Evolutionary conservation across 202 grass and related monocot species (phyloP).

Genomic region (Musa balbisiana): DNA sequence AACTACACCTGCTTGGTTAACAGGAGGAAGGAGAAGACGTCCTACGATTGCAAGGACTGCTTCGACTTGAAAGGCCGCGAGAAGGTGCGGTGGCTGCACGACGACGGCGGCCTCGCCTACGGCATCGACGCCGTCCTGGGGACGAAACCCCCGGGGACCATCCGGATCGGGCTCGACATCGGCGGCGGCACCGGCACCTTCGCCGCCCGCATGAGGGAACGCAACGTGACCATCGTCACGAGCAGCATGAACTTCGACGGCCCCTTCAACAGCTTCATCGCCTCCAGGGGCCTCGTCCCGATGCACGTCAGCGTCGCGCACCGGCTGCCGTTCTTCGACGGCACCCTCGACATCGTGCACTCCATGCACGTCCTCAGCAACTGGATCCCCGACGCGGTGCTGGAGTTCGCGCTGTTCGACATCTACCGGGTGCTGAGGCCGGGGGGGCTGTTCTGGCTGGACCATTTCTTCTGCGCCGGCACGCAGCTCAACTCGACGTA

Average conservation of each 20-base stretch:
- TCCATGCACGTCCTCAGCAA: conserved; percentile 6
- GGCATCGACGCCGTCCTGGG: neutral
- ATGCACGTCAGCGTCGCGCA: neutral
- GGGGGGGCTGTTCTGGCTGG: conserved; percentile 3
- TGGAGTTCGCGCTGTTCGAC: conserved; percentile 3
- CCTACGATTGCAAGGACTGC: conserved; percentile 11
- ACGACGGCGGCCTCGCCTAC: neutral
- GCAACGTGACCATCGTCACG: neutral
- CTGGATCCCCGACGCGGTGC: neutral
- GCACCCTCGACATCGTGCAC: conserved; percentile 7
- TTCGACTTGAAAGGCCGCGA: conserved; percentile 9
- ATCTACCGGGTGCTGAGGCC: conserved; percentile 10
- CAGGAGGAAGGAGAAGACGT: neutral
- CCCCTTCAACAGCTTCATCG: conserved; percentile 8
- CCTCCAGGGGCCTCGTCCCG: neutral
- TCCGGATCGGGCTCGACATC: conserved; percentile 8
- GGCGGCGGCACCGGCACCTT: conserved; percentile 1
- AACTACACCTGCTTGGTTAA: conserved; percentile 3
- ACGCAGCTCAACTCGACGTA: neutral
- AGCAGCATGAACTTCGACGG: conserved; percentile 4
- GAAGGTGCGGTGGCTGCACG: neutral
- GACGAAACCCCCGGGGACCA: neutral
- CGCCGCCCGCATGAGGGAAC: conserved; percentile 5
- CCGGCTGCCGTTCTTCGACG: conserved; percentile 11
- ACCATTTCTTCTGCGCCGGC: conserved; percentile 1